Conservation (phyloP, 768 basidiomycete species). For the Fomitopsis pulvina region DNA sequence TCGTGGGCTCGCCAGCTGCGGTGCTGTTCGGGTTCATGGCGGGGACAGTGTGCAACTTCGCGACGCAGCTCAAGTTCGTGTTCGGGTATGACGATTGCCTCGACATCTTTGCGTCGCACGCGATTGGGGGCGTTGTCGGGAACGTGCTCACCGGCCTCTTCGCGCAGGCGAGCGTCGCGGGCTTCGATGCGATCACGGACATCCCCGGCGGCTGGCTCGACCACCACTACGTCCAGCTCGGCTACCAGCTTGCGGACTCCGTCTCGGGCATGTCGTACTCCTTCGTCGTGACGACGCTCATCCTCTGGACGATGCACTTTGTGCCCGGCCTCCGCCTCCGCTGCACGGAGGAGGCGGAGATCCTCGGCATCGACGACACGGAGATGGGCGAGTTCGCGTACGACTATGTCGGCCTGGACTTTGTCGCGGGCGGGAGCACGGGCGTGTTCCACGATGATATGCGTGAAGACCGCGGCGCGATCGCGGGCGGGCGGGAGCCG, state of each 20-base stretch:
- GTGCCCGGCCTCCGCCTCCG: constrained; percentile 78
- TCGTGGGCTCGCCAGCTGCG: constrained; percentile 75
- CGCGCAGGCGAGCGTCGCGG: constrained; percentile 73
- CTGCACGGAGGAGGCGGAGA: constrained; percentile 55
- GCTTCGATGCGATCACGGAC: constrained; percentile 53
- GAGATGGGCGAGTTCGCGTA: constrained; percentile 52
- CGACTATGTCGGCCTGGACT: constrained; percentile 42
- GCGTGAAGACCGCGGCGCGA: constrained; percentile 25
- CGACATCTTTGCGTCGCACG: constrained; percentile 88
- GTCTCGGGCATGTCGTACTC: constrained; percentile 59
- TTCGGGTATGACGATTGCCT: constrained; percentile 73
- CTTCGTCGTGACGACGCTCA: constrained; percentile 77
- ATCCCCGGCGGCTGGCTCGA: constrained; percentile 88
- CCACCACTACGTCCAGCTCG: constrained; percentile 76
- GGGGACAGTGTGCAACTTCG: constrained; percentile 85
- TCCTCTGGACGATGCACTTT: constrained; percentile 84
- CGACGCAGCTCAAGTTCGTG: constrained; percentile 90
- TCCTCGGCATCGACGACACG: constrained; percentile 80
- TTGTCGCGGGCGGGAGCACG: constrained; percentile 21
- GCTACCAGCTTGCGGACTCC: constrained; percentile 78
- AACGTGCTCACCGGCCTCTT: constrained; percentile 82
- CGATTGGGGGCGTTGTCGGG: constrained; percentile 71
- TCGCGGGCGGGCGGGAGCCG: constrained; percentile 29
- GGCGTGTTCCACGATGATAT: constrained; percentile 23
- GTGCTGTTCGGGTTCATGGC: constrained; percentile 83